phyloP scores from a whole-genome alignment of 495 filamentous ascomycete species.

The Parathielavia appendiculata region DNA sequence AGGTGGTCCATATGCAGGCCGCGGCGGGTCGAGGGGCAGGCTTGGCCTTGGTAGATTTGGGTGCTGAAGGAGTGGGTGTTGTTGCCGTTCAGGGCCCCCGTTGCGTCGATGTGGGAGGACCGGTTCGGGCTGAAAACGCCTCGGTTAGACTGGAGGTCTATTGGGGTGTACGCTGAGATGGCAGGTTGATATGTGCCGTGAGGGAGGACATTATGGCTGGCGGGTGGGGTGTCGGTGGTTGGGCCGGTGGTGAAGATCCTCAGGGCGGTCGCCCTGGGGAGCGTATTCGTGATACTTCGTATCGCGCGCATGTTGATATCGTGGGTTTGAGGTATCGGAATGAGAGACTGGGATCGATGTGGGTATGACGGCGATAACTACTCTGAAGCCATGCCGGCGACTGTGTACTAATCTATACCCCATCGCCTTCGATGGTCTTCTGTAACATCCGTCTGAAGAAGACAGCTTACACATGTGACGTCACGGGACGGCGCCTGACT shows the following conservation, averaged over 20 bases:
- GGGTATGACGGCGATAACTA: no score
- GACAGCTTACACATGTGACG: no score
- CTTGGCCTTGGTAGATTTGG: conserved; percentile 18
- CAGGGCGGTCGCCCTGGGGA: neutral
- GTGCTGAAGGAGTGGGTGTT: conserved; percentile 6
- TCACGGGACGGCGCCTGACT: no score
- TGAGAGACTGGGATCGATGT: neutral
- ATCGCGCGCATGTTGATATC: neutral
- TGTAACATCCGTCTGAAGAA: no score
- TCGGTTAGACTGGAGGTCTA: neutral
- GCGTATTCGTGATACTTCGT: neutral
- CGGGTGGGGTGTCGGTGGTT: neutral
- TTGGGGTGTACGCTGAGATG: neutral
- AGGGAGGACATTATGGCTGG: neutral
- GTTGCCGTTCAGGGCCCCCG: no score
- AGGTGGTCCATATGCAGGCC: neutral
- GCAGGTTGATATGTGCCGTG: neutral
- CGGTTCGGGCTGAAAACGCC: conserved; percentile 1
- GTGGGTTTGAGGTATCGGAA: neutral
- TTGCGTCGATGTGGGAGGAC: neutral
- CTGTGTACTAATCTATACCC: no score
- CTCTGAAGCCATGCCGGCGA: no score
- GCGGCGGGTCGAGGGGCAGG: neutral
- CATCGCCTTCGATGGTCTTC: no score
- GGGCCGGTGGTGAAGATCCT: conserved; percentile 1